Evolutionary conservation across 129 eudicot species (phyloP), one percentile per base, ranked within the genome.

Genomic region (Artemisia argyi): DNA sequence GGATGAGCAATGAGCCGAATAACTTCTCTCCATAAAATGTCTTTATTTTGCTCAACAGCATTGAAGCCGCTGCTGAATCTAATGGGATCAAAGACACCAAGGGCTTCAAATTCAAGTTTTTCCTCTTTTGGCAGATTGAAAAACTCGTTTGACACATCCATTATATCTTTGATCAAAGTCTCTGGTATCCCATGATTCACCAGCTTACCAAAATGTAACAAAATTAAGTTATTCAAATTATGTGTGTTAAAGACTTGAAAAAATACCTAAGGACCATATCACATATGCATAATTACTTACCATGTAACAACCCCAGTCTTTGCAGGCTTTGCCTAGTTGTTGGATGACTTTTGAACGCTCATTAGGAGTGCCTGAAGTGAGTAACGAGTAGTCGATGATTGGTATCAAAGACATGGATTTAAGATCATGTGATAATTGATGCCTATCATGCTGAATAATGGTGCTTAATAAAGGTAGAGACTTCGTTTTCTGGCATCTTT

Each of bases 361-460:
- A 10, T 57, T 6, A 19, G 62, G 14, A 57, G 28, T 57, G n/a
- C 30, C 15, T 2, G 32, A 57, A 3, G 62, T 20, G 32, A 57
- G 62, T 19, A 57, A 11, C 6, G 62, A 10, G 32, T 57, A 57
- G 62, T 57, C 62, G 5, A 20, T 57, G 62, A 57, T 57, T 24
- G 62, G 62, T 19, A 57, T 57, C n/a, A 52, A 39, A 54, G 66
- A 57, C 66, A 75, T 75, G 59, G 60, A 35, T 75, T 49, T 3
- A 35, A 65, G 57, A 66, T 75, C 66, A 56, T 44, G 22, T 66
- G 59, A 53, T 11, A 28, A 11, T 53, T 55, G 30, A 19, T 59
- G 30, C 55, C 5, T 20, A 18, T 49, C 59, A 28, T 17, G 60
- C 50, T n/a, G 11, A 11, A 55, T 26, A 47, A 42, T 55, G 46